Evolutionary conservation across 352 stramenopile species (phyloP).

Genomic region (Pythium periplocum): DNA sequence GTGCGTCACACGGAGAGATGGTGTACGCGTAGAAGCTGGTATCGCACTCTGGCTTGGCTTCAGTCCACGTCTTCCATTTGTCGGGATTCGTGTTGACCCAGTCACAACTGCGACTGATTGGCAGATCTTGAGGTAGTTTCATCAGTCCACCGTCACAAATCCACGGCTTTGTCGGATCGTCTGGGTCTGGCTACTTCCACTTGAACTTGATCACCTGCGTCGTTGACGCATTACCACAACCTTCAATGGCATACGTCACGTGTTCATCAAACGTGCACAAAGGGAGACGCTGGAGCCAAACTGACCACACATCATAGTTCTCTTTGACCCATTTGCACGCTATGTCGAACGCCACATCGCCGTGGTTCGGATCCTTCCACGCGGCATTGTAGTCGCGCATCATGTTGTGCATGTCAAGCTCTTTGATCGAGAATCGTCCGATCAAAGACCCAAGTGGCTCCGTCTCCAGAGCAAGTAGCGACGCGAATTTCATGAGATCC

Average conservation of each 20-base stretch:
- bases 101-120: conserved; percentile 38
- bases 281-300: conserved; percentile 34
- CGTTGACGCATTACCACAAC: conserved; percentile 19
- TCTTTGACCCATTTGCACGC: conserved; percentile 44
- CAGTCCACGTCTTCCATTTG: conserved; percentile 31
- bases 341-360: conserved; percentile 27
- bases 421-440: conserved; percentile 21
- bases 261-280: conserved; percentile 28
- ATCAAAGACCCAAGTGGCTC: not conserved
- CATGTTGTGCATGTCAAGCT: conserved; percentile 37
- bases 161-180: conserved; percentile 26
- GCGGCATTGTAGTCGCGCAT: conserved; percentile 19
- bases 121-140: conserved; percentile 17
- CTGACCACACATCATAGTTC: conserved; percentile 44
- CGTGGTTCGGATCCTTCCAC: conserved; percentile 5
- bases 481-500: conserved; percentile 29
- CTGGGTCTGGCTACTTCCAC: conserved; percentile 35
- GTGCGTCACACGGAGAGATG: conserved; percentile 24
- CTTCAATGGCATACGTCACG: conserved; percentile 20
- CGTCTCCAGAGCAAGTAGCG: conserved; percentile 9
- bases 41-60: conserved; percentile 28
- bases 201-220: conserved; percentile 24
- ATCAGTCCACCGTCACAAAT: conserved; percentile 34
- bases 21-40: conserved; percentile 35
- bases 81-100: conserved; percentile 26